Evolutionary conservation across 2,329 filamentous ascomycete genomes (phyloP).

Genomic region (Penicillium thymicola): DNA sequence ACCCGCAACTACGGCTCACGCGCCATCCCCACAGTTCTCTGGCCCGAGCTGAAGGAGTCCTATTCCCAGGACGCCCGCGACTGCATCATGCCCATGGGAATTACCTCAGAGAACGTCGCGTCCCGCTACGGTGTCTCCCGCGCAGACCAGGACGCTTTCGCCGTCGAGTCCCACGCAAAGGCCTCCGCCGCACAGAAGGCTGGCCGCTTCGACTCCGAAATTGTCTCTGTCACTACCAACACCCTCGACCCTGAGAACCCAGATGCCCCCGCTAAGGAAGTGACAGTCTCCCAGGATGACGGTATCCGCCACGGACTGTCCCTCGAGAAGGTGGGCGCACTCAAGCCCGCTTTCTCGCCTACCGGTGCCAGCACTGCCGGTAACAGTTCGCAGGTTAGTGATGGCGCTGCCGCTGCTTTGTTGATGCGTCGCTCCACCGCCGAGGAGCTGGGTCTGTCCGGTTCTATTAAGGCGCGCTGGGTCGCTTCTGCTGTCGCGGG

Average conservation of each 20-base stretch:
- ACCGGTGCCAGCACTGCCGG: constrained; percentile 79
- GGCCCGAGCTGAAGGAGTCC: constrained; percentile 67
- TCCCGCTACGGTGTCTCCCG: constrained; percentile 69
- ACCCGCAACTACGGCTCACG: constrained; percentile 80
- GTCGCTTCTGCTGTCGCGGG: constrained; percentile 72
- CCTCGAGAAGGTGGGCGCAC: constrained; percentile 66
- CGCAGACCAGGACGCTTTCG: constrained; percentile 78
- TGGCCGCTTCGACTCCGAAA: constrained; percentile 73
- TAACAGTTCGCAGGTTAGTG: constrained; percentile 80
- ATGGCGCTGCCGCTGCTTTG: constrained; percentile 79
- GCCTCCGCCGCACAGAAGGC: constrained; percentile 66
- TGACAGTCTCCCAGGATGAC: constrained; percentile 75
- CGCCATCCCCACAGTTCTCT: constrained; percentile 80
- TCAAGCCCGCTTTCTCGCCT: constrained; percentile 81
- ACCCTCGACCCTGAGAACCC: constrained; percentile 63
- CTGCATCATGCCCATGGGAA: constrained; percentile 91
- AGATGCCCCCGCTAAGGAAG: constrained; percentile 53
- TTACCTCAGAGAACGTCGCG: constrained; percentile 87
- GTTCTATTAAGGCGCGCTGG: constrained; percentile 76
- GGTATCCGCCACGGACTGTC: constrained; percentile 70
- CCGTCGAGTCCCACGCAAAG: constrained; percentile 68
- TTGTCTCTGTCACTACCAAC: constrained; percentile 72
- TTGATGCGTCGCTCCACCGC: constrained; percentile 84
- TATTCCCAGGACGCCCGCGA: constrained; percentile 68
- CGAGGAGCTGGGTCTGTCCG: constrained; percentile 65